Evolutionary conservation across 805 yeast species (phyloP).

Genomic region (Tetrapisispora iriomotensis): DNA sequence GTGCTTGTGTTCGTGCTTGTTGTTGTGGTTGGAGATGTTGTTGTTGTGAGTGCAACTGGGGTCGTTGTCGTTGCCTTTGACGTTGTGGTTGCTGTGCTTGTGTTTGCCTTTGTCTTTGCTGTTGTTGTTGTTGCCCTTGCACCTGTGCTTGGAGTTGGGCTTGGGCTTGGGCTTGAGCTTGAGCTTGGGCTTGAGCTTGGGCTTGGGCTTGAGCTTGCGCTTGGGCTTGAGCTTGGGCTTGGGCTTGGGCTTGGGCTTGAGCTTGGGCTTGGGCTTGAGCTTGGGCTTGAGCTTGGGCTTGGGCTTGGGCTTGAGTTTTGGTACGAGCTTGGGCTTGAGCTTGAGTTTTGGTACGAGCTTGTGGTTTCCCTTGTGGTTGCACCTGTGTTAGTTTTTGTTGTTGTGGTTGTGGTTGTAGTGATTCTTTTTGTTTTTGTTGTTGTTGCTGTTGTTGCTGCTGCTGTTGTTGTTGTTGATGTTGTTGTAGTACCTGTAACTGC

Average conservation of each 20-base stretch:
- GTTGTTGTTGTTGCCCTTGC: constrained; percentile 27
- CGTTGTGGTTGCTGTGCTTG: constrained; percentile 1
- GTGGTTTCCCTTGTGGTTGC: constrained; percentile 8
- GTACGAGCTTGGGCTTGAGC: constrained; percentile 9
- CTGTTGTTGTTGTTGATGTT: constrained; percentile 6
- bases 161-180: neutral
- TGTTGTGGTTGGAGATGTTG: constrained; percentile 7
- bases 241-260: neutral
- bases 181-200: constrained; percentile 12
- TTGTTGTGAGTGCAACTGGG: constrained; percentile 6
- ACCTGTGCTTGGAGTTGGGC: neutral
- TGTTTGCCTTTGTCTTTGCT: constrained; percentile 12
- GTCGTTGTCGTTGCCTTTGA: neutral
- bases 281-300: neutral
- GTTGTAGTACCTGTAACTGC: neutral
- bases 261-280: neutral
- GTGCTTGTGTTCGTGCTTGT: neutral
- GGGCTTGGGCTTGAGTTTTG: neutral
- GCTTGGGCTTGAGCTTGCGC: constrained; percentile 25
- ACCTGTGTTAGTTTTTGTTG: neutral
- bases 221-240: constrained; percentile 23
- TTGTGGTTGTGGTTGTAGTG: constrained; percentile 1
- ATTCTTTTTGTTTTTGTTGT: constrained; percentile 9
- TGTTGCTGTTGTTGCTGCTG: constrained; percentile 8
- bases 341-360: constrained; percentile 3